Percentiles rank a stretch among this genome's conserved stretches.
These are phyloP conservation scores for Elsinoe australis DNA, from an alignment of 2,329 filamentous ascomycete species.

Conservation along the genomic window DNA sequence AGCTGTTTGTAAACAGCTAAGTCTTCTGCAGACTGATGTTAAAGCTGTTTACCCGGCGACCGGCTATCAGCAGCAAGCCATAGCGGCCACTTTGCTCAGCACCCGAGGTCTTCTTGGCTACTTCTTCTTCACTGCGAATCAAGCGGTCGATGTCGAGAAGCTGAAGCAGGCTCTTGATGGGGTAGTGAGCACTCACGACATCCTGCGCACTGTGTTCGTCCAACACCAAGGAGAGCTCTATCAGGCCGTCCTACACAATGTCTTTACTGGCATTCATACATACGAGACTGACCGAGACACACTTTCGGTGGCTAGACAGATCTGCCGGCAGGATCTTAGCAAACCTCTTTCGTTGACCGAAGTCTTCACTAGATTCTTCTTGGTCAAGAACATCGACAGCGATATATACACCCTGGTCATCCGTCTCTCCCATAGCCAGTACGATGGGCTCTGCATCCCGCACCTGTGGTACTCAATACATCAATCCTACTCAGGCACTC, in stretches of 20 bases:
- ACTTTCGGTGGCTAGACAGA: neutral
- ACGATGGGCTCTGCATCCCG: constrained; percentile 35
- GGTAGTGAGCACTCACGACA: constrained; percentile 45
- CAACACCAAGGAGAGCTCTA: constrained; percentile 28
- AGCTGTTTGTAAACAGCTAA: neutral
- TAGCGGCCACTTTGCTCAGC: constrained; percentile 49
- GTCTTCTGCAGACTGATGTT: constrained; percentile 14
- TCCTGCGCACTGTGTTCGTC: constrained; percentile 49
- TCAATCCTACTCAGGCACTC: neutral
- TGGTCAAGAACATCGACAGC: constrained; percentile 20
- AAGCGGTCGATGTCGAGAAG: constrained; percentile 41
- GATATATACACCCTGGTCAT: constrained; percentile 28
- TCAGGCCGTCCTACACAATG: constrained; percentile 36
- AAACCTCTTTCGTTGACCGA: constrained; percentile 19
- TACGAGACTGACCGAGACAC: constrained; percentile 19
- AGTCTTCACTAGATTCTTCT: constrained; percentile 21
- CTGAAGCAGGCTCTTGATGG: constrained; percentile 47
- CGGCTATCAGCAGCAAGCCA: constrained; percentile 27
- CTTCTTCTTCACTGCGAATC: constrained; percentile 56
- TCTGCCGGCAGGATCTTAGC: constrained; percentile 19
- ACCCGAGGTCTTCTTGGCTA: constrained; percentile 58
- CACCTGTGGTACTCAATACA: constrained; percentile 1
- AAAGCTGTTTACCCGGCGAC: constrained; percentile 26
- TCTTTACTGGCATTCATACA: constrained; percentile 29
- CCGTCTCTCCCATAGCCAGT: constrained; percentile 31